Conservation (phyloP, 169 alveolate genomes). For the Eimeria sp. region DNA sequence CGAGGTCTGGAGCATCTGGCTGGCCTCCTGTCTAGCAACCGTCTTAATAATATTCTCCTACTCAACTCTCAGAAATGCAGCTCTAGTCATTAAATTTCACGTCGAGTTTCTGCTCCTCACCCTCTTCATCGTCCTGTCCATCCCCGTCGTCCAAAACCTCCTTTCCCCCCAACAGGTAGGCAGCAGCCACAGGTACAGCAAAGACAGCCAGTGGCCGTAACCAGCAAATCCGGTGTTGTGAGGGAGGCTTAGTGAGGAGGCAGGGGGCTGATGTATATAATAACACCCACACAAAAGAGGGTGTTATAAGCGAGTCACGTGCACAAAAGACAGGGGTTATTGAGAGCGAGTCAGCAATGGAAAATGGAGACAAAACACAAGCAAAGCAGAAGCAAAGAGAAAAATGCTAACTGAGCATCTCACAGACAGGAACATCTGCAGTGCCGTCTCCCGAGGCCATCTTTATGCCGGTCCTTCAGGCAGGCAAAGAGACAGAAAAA, state of each 20-base stretch:
- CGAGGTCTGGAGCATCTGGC: conserved; percentile 62
- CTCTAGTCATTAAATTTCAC: conserved; percentile 41
- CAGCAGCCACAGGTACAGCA: neutral
- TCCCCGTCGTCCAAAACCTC: conserved; percentile 76
- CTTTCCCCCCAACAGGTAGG: conserved; percentile 76
- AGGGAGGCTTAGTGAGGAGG: neutral
- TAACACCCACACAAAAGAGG: no score
- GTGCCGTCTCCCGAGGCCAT: no score
- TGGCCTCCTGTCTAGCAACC: conserved; percentile 45
- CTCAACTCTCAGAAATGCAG: conserved; percentile 47
- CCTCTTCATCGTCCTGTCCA: conserved; percentile 55
- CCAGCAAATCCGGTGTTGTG: neutral
- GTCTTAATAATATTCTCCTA: conserved; percentile 21
- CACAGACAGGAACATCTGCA: no score
- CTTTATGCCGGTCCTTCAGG: neutral
- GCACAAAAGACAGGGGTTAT: no score
- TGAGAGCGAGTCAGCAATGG: neutral
- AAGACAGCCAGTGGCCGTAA: no score
- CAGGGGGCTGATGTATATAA: no score
- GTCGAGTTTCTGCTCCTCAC: conserved; percentile 66
- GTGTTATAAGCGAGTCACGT: no score
- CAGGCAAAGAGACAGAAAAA: neutral
- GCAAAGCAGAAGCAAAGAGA: neutral
- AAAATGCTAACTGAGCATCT: neutral
- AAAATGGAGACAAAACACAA: neutral